Evolutionary conservation across 495 filamentous ascomycete species (phyloP).

Genomic region (Penicillium lividum): DNA sequence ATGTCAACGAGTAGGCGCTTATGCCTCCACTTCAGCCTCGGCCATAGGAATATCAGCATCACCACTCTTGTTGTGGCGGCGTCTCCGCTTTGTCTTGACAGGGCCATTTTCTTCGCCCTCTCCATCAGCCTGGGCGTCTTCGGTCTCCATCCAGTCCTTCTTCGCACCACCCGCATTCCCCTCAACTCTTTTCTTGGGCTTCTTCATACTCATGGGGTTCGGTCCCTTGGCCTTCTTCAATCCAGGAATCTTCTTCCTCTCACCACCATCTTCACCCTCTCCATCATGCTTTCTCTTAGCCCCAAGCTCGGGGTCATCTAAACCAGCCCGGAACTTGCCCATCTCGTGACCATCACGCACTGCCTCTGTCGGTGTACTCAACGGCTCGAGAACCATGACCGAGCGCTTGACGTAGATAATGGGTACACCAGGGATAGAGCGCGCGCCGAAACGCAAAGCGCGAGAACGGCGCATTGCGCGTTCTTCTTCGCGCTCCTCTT

Average conservation of each 20-base stretch:
- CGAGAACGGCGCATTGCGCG: slow-evolving; percentile 36
- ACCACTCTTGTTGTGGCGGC: slow-evolving; percentile 44
- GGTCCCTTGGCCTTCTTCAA: slow-evolving; percentile 76
- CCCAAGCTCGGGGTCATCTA: slow-evolving; percentile 50
- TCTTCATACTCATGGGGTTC: slow-evolving; percentile 90
- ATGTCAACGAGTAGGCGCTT: slow-evolving; percentile 23
- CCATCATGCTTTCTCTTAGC: slow-evolving; percentile 46
- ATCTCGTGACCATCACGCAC: slow-evolving; percentile 68
- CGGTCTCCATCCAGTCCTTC: slow-evolving; percentile 18
- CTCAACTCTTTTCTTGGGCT: slow-evolving; percentile 59
- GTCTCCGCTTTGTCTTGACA: slow-evolving; percentile 45
- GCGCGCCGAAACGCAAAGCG: slow-evolving; percentile 35
- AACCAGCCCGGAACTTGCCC: slow-evolving; percentile 71
- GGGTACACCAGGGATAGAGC: slow-evolving; percentile 68
- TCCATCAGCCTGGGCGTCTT: slow-evolving; percentile 15
- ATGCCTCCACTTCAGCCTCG: slow-evolving; percentile 29
- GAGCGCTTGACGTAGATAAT: slow-evolving; percentile 80
- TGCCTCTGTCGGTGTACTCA: slow-evolving; percentile 64
- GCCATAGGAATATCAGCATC: slow-evolving; percentile 18
- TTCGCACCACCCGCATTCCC: slow-evolving; percentile 13
- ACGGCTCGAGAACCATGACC: slow-evolving; percentile 89
- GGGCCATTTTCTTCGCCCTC: slow-evolving; percentile 24
- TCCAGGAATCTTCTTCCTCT: slow-evolving; percentile 57
- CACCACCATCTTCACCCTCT: slow-evolving; percentile 44
- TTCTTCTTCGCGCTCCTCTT: slow-evolving; percentile 35